Evolutionary conservation across 2,329 filamentous ascomycete species (phyloP), one percentile per base, ranked within the genome.

Genomic region (Elsinoe perseae): DNA sequence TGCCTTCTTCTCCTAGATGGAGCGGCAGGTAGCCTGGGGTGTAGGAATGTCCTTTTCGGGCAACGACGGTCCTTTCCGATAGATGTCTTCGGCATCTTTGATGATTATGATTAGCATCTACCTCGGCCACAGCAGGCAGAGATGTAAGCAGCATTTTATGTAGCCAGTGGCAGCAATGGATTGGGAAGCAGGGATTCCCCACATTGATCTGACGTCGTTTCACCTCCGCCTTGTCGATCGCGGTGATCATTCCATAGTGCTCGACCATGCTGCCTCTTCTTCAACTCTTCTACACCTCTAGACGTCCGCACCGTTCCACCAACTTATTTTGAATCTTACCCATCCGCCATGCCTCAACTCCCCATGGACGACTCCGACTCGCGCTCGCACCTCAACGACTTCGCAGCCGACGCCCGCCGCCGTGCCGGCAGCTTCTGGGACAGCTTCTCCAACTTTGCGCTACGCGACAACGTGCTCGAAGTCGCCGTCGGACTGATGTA

Each of bases 401-500:
- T 56, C 21, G 53, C 53, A 23, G 53, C 53, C 28, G 66, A 69
- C 20, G 66, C 66, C 9, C 69, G 73, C 55, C 72, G 72, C 7
- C 60, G 59, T 54, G 77, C 79, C 21, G 72, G 74, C 60, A 74
- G 75, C 58, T 71, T 80, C 57, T 83, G 80, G 74, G 73, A 80
- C 30, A 83, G 82, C 36, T 89, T 89, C 66, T 68, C 83, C 62
- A 84, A 87, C 66, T 89, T 89, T 69, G 85, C 84, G 0, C 79
- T 87, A 55, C 81, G 85, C 61, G 85, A 86, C 57, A 88, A 89
- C 63, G 85, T 89, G 48, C 76, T 89, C 23, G 83, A 89, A 68
- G 85, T 89, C 58, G 86, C 86, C 14, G 83, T 89, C 62, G 86
- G 85, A 62, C 73, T 89, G 61, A 89, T 89, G 84, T 87, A 65